These are phyloP conservation scores for Coffea humblotiana DNA, from an alignment of 305 asterid species.

Conservation along the genomic window DNA sequence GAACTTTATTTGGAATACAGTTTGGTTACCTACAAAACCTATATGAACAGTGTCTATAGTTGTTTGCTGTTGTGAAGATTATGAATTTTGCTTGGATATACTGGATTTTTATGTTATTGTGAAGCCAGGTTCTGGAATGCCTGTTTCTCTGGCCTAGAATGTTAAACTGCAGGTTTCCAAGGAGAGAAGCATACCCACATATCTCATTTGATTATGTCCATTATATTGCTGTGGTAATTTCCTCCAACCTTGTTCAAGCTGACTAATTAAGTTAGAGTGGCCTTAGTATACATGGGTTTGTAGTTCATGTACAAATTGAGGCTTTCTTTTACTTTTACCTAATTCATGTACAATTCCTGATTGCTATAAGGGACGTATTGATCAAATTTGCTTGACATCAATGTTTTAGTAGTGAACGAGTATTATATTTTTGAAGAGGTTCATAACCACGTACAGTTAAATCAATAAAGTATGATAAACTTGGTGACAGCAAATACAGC, in stretches of 20 bases:
- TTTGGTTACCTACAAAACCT: not conserved
- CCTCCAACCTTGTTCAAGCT: not conserved
- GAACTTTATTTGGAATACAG: not conserved
- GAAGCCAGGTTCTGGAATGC: not conserved
- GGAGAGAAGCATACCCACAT: not conserved
- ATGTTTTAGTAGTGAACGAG: not conserved
- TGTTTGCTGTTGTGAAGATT: constrained; percentile 1
- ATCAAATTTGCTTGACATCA: not conserved
- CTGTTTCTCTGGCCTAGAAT: not conserved
- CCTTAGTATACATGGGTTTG: not conserved
- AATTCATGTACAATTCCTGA: not conserved
- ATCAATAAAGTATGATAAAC: not conserved
- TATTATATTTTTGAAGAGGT: not conserved
- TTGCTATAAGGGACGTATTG: not conserved
- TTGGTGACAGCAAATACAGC: not conserved
- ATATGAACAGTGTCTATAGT: not conserved
- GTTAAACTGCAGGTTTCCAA: not conserved
- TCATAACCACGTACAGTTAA: not conserved
- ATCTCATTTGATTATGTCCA: not conserved
- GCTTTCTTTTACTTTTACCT: not conserved
- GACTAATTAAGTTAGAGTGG: not conserved
- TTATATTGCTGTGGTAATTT: not conserved
- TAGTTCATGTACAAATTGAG: not conserved
- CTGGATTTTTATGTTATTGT: not conserved
- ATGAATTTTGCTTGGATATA: not conserved